Percentiles rank a stretch among this genome's conserved stretches.
Conservation (phyloP, 495 filamentous ascomycete species). For the Rostrohypoxylon terebratum region DNA sequence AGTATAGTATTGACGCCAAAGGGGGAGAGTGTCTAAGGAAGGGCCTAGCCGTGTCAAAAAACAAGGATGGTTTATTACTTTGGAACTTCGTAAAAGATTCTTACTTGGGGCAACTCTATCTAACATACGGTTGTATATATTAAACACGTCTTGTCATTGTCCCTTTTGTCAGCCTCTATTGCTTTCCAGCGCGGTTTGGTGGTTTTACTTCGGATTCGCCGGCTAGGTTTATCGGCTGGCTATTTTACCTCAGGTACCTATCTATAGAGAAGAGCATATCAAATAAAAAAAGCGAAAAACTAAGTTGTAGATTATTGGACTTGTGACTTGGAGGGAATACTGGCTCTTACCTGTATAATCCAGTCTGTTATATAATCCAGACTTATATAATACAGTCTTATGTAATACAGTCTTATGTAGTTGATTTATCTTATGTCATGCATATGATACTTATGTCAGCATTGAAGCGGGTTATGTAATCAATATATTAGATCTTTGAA, state of each 20-base stretch:
- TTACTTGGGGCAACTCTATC: conserved; percentile 41
- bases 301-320: not conserved
- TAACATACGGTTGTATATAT: conserved; percentile 44
- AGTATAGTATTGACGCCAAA: conserved; percentile 32
- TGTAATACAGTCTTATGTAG: not conserved
- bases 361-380: not conserved
- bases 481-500: not conserved
- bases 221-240: not conserved
- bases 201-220: conserved; percentile 17
- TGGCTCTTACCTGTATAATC: not conserved
- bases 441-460: no score
- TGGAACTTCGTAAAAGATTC: conserved; percentile 25
- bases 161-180: conserved; percentile 23
- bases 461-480: not conserved
- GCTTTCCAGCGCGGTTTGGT: conserved; percentile 15
- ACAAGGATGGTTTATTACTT: conserved; percentile 30
- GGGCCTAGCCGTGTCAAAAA: conserved; percentile 14
- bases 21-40: conserved; percentile 19
- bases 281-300: conserved; percentile 37
- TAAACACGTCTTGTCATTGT: conserved; percentile 27
- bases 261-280: conserved; percentile 31
- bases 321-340: not conserved
- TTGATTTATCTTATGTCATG: not conserved
- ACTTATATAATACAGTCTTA: not conserved
- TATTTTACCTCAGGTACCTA: conserved; percentile 35